Evolutionary conservation across 2,329 filamentous ascomycete species (phyloP).

Genomic region (Aspergillus awamori): DNA sequence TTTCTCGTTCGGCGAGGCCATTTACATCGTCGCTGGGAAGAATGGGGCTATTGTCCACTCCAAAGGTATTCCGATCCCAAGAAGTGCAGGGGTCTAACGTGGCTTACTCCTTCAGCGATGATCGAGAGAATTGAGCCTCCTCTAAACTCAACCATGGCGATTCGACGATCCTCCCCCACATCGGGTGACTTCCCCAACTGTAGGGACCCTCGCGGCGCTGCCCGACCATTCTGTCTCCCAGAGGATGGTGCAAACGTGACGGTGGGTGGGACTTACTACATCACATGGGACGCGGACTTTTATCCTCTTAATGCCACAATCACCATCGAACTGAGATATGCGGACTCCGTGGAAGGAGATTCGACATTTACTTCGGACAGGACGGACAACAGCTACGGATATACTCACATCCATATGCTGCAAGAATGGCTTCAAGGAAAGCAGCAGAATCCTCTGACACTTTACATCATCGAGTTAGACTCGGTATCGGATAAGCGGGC

Average conservation of each 20-base stretch:
- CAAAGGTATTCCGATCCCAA: no score
- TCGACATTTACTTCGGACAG: slow-evolving; percentile 42
- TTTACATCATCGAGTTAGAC: slow-evolving; percentile 39
- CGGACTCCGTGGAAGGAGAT: slow-evolving; percentile 35
- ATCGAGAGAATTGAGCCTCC: slow-evolving; percentile 6
- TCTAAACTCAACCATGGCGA: slow-evolving; percentile 7
- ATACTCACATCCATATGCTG: slow-evolving; percentile 41
- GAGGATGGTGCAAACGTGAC: slow-evolving; percentile 37
- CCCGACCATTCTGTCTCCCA: slow-evolving; percentile 40
- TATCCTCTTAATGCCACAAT: slow-evolving; percentile 37
- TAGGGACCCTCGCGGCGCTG: slow-evolving; percentile 24
- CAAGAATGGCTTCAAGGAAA: slow-evolving; percentile 46
- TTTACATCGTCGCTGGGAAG: background rate
- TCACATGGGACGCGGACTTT: slow-evolving; percentile 42
- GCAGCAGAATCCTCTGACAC: slow-evolving; percentile 40
- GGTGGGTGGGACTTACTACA: slow-evolving; percentile 44
- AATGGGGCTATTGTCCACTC: background rate
- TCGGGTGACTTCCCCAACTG: slow-evolving; percentile 37
- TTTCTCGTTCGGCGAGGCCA: background rate
- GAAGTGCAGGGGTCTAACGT: background rate
- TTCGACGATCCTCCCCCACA: slow-evolving; percentile 5
- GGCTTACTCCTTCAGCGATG: background rate
- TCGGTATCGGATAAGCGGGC: slow-evolving; percentile 29
- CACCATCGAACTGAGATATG: slow-evolving; percentile 37
- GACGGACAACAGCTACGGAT: slow-evolving; percentile 43